Conservation (phyloP, 306 rosid species). For the Dicorynia guianensis region DNA sequence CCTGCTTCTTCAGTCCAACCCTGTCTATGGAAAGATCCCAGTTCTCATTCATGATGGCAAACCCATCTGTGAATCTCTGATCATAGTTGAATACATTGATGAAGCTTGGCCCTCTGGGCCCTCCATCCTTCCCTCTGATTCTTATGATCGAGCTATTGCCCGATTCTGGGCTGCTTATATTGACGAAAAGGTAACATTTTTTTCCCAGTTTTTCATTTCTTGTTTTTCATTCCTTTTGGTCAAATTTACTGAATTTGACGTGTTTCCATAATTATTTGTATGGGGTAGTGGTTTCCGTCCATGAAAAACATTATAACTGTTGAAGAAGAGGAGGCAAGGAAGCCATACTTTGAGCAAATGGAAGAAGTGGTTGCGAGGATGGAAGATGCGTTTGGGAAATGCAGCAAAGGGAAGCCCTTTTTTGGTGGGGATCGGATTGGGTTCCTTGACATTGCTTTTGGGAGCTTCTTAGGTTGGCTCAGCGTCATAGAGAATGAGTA, state of each 20-base stretch:
- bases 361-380: conserved; percentile 23
- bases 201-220: no score
- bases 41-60: conserved; percentile 47
- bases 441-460: conserved; percentile 50
- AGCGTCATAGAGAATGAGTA: conserved; percentile 31
- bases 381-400: conserved; percentile 44
- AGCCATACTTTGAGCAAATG: conserved; percentile 38
- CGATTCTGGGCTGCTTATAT: conserved; percentile 53
- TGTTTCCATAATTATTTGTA: background rate
- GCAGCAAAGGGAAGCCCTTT: conserved; percentile 50
- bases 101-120: conserved; percentile 48
- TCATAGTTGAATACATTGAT: conserved; percentile 53
- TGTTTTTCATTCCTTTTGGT: background rate
- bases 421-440: conserved; percentile 55
- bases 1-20: conserved; percentile 54
- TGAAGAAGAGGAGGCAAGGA: conserved; percentile 42
- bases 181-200: conserved; percentile 45
- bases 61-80: conserved; percentile 49
- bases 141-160: conserved; percentile 51
- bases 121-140: conserved; percentile 47
- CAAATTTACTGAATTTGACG: no score
- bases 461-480: conserved; percentile 35
- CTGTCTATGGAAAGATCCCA: conserved; percentile 51
- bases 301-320: background rate
- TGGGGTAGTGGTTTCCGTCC: conserved; percentile 40